These are phyloP conservation scores for Colletotrichum camelliae DNA, from an alignment of 2,329 filamentous ascomycete genomes.

Conservation along the genomic window DNA sequence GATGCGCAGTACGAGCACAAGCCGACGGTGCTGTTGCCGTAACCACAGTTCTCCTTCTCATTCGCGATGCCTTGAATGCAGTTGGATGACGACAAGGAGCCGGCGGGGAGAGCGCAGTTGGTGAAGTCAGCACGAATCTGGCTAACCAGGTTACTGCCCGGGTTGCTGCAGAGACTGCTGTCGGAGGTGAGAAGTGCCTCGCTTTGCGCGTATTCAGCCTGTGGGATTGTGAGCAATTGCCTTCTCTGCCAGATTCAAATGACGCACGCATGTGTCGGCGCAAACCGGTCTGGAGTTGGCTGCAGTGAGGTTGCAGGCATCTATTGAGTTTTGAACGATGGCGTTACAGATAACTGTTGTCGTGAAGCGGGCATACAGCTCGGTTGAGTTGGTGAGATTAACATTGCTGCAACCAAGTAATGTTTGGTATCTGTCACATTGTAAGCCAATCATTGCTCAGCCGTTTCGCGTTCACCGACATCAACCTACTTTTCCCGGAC, in stretches of 20 bases:
- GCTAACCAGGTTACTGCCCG: slow-evolving; percentile 68
- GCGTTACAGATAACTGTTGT: slow-evolving; percentile 92
- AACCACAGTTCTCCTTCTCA: slow-evolving; percentile 88
- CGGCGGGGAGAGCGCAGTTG: slow-evolving; percentile 83
- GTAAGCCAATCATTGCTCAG: neutral
- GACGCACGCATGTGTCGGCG: slow-evolving; percentile 82
- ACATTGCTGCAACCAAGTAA: slow-evolving; percentile 82
- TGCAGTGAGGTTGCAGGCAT: slow-evolving; percentile 69
- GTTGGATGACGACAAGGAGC: slow-evolving; percentile 71
- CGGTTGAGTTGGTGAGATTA: slow-evolving; percentile 77
- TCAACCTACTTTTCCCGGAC: slow-evolving; percentile 76
- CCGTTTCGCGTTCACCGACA: neutral
- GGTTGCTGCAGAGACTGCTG: slow-evolving; percentile 71
- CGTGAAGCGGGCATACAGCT: slow-evolving; percentile 92
- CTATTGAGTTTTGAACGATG: slow-evolving; percentile 87
- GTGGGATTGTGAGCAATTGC: slow-evolving; percentile 30
- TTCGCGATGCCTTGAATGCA: slow-evolving; percentile 83
- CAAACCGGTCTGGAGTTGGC: slow-evolving; percentile 77
- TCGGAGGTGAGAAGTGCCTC: slow-evolving; percentile 86
- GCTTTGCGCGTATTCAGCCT: slow-evolving; percentile 85
- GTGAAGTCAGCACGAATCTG: slow-evolving; percentile 93
- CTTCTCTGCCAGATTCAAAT: neutral
- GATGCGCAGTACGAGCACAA: slow-evolving; percentile 87
- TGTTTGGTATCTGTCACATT: slow-evolving; percentile 72
- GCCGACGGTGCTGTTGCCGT: slow-evolving; percentile 71